Evolutionary conservation across 164 flowering plant species (phyloP).

Genomic region (Nymphaea colorata): DNA sequence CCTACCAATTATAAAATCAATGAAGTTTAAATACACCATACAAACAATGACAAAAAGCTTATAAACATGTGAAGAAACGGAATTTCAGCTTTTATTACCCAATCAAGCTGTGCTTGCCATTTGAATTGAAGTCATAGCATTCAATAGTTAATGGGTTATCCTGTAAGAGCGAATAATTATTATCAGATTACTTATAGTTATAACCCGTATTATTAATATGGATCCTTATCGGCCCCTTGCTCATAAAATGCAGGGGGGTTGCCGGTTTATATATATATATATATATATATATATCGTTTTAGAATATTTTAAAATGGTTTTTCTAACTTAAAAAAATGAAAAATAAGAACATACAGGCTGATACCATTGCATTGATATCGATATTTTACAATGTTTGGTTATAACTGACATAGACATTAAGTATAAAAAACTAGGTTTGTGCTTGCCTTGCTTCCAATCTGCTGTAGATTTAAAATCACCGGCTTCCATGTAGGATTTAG

Average conservation of each 20-base stretch:
- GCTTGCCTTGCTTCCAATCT: conserved; percentile 70
- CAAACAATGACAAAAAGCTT: not conserved
- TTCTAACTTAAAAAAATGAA: no score
- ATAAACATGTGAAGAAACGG: not conserved
- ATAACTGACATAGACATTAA: not conserved
- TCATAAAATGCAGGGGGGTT: no score
- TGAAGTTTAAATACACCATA: conserved; percentile 1
- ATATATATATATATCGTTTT: no score
- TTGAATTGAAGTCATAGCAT: conserved; percentile 81
- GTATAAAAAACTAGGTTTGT: not conserved
- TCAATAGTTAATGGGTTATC: conserved; percentile 76
- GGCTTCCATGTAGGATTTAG: conserved; percentile 79
- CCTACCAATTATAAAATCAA: conserved; percentile 22
- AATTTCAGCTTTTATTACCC: conserved; percentile 42
- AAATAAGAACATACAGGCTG: no score
- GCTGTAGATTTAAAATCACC: conserved; percentile 51
- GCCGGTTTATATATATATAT: no score
- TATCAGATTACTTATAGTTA: not conserved
- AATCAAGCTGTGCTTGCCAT: conserved; percentile 61
- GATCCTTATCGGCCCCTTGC: no score
- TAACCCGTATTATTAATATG: no score
- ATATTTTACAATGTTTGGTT: no score
- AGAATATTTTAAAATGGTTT: no score
- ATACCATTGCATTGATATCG: no score
- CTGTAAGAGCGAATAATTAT: conserved; percentile 26